Conservation (phyloP, 1,284 basidiomycete species). For the Ganoderma meredithae region DNA sequence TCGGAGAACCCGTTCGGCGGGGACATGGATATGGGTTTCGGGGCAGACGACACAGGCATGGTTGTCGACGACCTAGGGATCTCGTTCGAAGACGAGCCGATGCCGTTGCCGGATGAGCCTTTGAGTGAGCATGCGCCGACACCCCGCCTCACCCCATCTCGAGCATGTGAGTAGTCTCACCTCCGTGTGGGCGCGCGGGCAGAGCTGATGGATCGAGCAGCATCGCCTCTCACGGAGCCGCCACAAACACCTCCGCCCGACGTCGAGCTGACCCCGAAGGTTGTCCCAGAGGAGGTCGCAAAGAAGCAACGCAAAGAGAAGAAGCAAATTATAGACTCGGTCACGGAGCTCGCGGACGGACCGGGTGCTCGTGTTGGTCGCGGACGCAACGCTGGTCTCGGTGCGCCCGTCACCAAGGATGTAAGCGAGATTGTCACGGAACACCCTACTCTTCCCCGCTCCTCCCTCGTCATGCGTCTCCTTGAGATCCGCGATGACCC, state of each 20-base stretch:
- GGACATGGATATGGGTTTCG: constrained; percentile 70
- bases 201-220: constrained; percentile 45
- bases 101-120: constrained; percentile 29
- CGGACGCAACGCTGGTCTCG: constrained; percentile 62
- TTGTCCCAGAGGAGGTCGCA: constrained; percentile 46
- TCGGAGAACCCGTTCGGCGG: constrained; percentile 71
- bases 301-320: constrained; percentile 64
- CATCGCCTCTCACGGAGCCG: constrained; percentile 75
- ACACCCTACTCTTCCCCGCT: constrained; percentile 85
- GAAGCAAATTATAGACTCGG: constrained; percentile 83
- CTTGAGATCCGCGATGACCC: constrained; percentile 89
- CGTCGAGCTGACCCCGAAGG: constrained; percentile 56
- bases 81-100: constrained; percentile 63
- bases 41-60: constrained; percentile 54
- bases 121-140: constrained; percentile 41
- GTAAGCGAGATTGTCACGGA: constrained; percentile 79
- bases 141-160: constrained; percentile 66
- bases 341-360: constrained; percentile 84
- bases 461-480: constrained; percentile 81
- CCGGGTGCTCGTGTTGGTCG: constrained; percentile 62
- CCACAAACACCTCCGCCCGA: constrained; percentile 75
- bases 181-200: neutral
- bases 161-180: constrained; percentile 63
- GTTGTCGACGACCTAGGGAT: constrained; percentile 79
- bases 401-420: constrained; percentile 66